phyloP scores from a whole-genome alignment of 1,139 yeast species.

The Suhomyces guaymorum region DNA sequence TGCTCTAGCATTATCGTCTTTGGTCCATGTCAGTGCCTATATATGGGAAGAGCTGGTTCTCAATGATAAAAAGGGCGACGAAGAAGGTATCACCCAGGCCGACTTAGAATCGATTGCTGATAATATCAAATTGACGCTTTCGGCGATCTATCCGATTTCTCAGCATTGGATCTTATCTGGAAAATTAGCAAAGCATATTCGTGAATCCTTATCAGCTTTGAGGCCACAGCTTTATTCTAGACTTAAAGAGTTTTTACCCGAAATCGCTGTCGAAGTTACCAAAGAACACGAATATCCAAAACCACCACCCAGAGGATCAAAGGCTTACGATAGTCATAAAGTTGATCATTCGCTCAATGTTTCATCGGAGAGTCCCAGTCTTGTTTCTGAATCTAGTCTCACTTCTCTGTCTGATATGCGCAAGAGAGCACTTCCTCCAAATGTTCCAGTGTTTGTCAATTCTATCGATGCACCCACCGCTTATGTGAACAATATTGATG shows the following conservation, averaged over 20 bases:
- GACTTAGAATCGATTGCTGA: conserved; percentile 48
- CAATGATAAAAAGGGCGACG: conserved; percentile 8
- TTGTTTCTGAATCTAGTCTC: neutral
- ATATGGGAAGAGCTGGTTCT: conserved; percentile 42
- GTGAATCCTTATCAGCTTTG: conserved; percentile 36
- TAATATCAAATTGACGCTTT: conserved; percentile 47
- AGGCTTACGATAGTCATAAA: neutral
- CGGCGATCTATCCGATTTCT: conserved; percentile 48
- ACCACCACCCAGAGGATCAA: too few relatives aligned
- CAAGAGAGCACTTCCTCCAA: neutral
- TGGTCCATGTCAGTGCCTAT: conserved; percentile 51
- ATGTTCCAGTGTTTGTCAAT: neutral
- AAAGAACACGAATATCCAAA: conserved; percentile 2
- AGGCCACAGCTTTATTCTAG: conserved; percentile 30
- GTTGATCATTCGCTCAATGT: neutral
- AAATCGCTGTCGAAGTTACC: conserved; percentile 8
- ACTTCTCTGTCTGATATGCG: neutral
- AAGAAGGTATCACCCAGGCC: conserved; percentile 19
- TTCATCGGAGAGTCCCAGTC: neutral
- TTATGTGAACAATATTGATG: conserved; percentile 2
- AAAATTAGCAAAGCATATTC: conserved; percentile 44
- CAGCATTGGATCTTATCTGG: conserved; percentile 51
- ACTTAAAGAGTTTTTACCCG: conserved; percentile 22
- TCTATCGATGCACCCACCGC: conserved; percentile 1
- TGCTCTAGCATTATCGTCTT: conserved; percentile 50